A percentile compares a stretch with the other conserved stretches of the same genome.
Evolutionary conservation across 164 flowering plant species (phyloP).

Genomic region (Sedum album): DNA sequence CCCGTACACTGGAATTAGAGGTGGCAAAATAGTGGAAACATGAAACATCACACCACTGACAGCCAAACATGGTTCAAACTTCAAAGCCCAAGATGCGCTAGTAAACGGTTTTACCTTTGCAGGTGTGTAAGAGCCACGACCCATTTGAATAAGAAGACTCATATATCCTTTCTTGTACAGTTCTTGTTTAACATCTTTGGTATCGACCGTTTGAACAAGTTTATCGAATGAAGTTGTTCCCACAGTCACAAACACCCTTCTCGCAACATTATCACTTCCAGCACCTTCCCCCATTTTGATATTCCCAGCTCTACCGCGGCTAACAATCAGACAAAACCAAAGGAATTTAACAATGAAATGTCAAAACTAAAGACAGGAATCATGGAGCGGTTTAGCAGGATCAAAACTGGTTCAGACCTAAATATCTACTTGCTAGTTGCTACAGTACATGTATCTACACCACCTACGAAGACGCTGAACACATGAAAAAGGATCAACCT

Average conservation of each 20-base stretch:
- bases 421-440: too few relatives aligned
- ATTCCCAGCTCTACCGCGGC: neutral
- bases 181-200: constrained; percentile 38
- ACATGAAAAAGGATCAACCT: neutral
- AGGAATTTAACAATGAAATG: neutral
- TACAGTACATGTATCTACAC: too few relatives aligned
- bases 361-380: neutral
- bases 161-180: constrained; percentile 56
- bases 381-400: too few relatives aligned
- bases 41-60: too few relatives aligned
- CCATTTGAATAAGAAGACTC: constrained; percentile 74
- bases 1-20: constrained; percentile 38
- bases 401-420: too few relatives aligned
- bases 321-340: neutral
- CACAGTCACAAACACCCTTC: constrained; percentile 70
- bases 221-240: constrained; percentile 81
- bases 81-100: too few relatives aligned
- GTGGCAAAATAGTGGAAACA: neutral
- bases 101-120: too few relatives aligned
- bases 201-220: constrained; percentile 61
- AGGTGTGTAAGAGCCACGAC: constrained; percentile 13
- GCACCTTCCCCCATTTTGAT: neutral
- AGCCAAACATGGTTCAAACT: constrained; percentile 8
- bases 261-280: constrained; percentile 9
- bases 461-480: neutral